Percentiles rank a stretch among this genome's conserved stretches.
phyloP scores from a whole-genome alignment of 2,329 filamentous ascomycete genomes.

The Fonsecaea pedrosoi region DNA sequence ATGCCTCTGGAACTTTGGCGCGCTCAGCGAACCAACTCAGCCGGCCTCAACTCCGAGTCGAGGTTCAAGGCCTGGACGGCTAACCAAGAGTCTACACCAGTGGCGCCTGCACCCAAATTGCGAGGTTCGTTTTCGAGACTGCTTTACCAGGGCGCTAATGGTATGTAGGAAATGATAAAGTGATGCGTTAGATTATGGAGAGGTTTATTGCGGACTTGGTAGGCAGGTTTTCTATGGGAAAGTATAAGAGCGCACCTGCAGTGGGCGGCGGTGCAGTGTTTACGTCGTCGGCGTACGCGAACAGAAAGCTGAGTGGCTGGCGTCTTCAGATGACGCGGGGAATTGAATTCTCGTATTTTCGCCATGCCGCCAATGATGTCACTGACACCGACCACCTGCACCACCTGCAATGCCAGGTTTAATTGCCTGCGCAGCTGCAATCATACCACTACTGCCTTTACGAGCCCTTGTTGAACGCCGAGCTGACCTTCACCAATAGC shows the following conservation, averaged over 20 bases:
- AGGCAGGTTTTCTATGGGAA: not conserved
- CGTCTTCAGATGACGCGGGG: constrained; percentile 5
- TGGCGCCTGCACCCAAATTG: not conserved
- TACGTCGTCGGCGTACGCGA: constrained; percentile 21
- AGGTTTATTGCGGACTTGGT: not conserved
- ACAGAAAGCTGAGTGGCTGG: constrained; percentile 7
- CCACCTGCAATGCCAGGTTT: not conserved
- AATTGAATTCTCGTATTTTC: not conserved
- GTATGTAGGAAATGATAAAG: not conserved
- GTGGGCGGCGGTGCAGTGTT: not conserved
- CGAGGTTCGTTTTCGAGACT: not conserved
- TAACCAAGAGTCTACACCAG: not conserved
- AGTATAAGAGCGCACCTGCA: not conserved
- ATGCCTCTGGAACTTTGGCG: constrained; percentile 23
- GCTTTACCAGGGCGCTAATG: not conserved
- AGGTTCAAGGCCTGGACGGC: not conserved
- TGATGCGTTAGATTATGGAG: not conserved
- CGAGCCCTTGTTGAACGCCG: not conserved
- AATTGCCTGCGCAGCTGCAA: constrained; percentile 12
- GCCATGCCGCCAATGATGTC: constrained; percentile 31
- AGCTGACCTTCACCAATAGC: constrained; percentile 7
- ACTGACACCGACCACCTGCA: constrained; percentile 16
- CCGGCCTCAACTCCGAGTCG: not conserved
- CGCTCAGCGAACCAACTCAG: not conserved
- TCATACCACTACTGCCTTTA: constrained; percentile 21